Evolutionary conservation across 140 eudicot species (phyloP).

Genomic region (Stevia rebaudiana): DNA sequence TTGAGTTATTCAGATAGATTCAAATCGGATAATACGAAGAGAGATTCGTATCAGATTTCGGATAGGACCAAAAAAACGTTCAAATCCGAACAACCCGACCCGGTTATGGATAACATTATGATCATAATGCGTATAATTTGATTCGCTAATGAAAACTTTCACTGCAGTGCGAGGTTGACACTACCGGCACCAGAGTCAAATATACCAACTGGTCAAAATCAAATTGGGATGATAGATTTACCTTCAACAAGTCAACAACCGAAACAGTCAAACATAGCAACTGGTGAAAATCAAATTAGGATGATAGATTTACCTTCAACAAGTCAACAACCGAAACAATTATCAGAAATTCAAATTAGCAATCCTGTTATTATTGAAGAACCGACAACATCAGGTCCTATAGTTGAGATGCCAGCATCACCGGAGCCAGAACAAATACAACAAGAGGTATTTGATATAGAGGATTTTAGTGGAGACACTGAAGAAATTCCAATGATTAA

Average conservation of each 20-base stretch:
- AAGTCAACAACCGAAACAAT: slow-evolving; percentile 22
- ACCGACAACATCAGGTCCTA: slow-evolving; percentile 62
- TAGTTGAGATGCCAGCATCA: slow-evolving; percentile 66
- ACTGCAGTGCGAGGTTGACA: slow-evolving; percentile 79
- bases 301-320: slow-evolving; percentile 42
- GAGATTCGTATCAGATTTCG: too few species aligned
- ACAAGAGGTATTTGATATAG: slow-evolving; percentile 58
- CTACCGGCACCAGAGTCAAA: slow-evolving; percentile 85
- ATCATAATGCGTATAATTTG: slow-evolving; percentile 3
- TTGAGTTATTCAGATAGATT: too few species aligned
- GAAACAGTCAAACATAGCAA: slow-evolving; percentile 22
- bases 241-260: slow-evolving; percentile 37
- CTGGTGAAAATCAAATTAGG: slow-evolving; percentile 33
- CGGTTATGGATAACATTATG: slow-evolving; percentile 2
- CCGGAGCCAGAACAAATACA: slow-evolving; percentile 64
- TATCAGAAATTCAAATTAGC: slow-evolving; percentile 27
- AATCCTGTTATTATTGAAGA: slow-evolving; percentile 53
- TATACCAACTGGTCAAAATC: slow-evolving; percentile 36
- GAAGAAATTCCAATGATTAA: slow-evolving; percentile 88
- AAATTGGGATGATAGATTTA: slow-evolving; percentile 32
- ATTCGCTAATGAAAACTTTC: slow-evolving; percentile 9
- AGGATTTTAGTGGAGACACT: slow-evolving; percentile 65
- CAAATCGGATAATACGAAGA: too few species aligned
- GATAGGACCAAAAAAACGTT: too few species aligned
- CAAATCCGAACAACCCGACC: too few species aligned